These are phyloP conservation scores for Nitzschia sp. DNA, from an alignment of 108 stramenopile genomes.

Conservation along the genomic window DNA sequence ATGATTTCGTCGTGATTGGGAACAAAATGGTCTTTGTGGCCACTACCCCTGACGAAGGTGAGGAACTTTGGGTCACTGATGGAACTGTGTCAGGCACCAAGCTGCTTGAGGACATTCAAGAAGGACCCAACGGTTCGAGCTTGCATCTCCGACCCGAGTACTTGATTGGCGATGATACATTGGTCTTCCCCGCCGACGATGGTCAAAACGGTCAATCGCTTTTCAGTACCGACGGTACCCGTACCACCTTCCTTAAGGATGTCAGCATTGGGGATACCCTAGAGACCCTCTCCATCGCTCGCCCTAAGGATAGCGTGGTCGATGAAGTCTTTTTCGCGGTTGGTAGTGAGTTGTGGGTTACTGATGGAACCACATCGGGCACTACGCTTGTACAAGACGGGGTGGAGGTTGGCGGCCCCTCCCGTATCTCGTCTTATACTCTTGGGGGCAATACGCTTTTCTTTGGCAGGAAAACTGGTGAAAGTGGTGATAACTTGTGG, in stretches of 20 bases:
- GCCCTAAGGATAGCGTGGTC: not conserved
- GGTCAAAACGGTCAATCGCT: slow-evolving; percentile 1
- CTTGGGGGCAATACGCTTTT: not conserved
- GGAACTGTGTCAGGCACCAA: slow-evolving; percentile 9
- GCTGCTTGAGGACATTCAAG: slow-evolving; percentile 3
- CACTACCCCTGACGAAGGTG: not conserved
- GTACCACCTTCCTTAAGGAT: slow-evolving; percentile 3
- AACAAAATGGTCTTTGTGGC: slow-evolving; percentile 3
- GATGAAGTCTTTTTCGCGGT: slow-evolving; percentile 4
- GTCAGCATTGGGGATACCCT: not conserved
- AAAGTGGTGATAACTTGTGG: not conserved
- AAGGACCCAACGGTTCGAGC: not conserved
- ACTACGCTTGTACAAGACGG: not conserved
- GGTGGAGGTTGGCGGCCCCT: slow-evolving; percentile 3
- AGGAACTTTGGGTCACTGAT: slow-evolving; percentile 17
- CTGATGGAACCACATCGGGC: slow-evolving; percentile 7
- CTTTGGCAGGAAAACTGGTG: not conserved
- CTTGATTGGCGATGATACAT: not conserved
- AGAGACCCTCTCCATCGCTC: not conserved
- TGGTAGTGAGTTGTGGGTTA: slow-evolving; percentile 14
- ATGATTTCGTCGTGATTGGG: not conserved
- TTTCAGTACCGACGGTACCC: slow-evolving; percentile 5
- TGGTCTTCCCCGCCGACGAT: slow-evolving; percentile 2
- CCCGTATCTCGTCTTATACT: slow-evolving; percentile 4
- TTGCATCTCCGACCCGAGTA: slow-evolving; percentile 1